A percentile compares a stretch with the other conserved stretches of the same genome.
These are phyloP conservation scores for Castanea crenata DNA, from an alignment of 306 rosid species.

Conservation along the genomic window DNA sequence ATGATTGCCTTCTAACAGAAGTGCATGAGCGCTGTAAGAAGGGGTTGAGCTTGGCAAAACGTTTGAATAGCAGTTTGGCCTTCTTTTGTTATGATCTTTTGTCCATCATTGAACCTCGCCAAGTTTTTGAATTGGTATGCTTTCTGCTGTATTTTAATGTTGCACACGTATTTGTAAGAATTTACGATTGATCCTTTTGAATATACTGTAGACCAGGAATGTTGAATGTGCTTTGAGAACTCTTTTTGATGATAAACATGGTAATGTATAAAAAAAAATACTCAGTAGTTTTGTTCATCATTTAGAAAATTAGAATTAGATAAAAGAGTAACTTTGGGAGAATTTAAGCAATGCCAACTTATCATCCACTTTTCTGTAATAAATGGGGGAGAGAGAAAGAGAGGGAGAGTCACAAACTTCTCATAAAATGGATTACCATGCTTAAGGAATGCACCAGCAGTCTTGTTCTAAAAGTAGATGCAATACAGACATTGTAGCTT, in stretches of 20 bases:
- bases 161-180: neutral
- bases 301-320: neutral
- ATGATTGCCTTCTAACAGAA: conserved; percentile 97
- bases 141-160: conserved; percentile 19
- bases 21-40: conserved; percentile 99
- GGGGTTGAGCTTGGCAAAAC: conserved; percentile 93
- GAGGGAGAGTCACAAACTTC: too few species aligned
- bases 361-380: neutral
- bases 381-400: too few species aligned
- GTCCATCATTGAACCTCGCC: conserved; percentile 94
- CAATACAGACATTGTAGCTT: neutral
- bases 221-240: neutral
- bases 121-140: conserved; percentile 95
- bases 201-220: neutral
- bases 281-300: neutral
- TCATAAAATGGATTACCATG: too few species aligned
- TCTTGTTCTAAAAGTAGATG: neutral
- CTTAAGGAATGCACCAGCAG: too few species aligned
- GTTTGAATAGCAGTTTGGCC: conserved; percentile 95
- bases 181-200: neutral
- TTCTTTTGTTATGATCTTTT: conserved; percentile 97
- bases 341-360: neutral
- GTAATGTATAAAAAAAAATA: neutral
- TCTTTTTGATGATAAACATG: neutral
- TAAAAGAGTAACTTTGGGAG: neutral